Base-by-base conservation (phyloP, 2,329 filamentous ascomycete species). In the Fusarium gaditjirri region DNA sequence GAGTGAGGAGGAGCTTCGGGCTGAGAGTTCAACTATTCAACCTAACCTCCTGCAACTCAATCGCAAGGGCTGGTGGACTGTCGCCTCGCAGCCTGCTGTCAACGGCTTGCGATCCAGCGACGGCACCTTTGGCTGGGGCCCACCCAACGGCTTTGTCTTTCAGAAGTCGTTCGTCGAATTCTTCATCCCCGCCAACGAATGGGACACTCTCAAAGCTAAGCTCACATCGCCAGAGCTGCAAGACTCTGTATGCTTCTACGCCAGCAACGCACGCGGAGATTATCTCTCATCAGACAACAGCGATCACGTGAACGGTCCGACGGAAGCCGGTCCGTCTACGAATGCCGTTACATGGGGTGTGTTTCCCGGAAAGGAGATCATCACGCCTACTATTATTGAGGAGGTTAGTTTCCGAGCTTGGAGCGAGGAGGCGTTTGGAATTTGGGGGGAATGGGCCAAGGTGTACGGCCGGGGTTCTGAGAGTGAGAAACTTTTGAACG, bases 91-190 rank as follows among this genome's bases (percentile, higher is more conserved):
- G 80, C 96, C 96, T 8, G 94, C 95, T 21, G 94, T 98, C 63
- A 97, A 98, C 79, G 94, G 95, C 44, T 83, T 95, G 25, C 88
- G 88, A 39, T 97, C 93, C 33, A 89, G 88, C 52, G 90, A 99
- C 80, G 83, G 88, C 7, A 89, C 93, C 25, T 97, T 97, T 77
- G 96, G 96, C 71, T 99, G 96, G 96, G 96, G 96, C 3, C 96
- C 96, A 1, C 89, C 88, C 54, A 91, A 95, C 76, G 96, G 96
- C 23, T 98, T 97, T 80, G 94, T 98, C 52, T 99, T 98, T 85
- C 96, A 99, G 79, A 99, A 98, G 83, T 93, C 95, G 0, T 99
- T 99, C 81, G 94, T 99, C 56, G 96, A 99, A 81, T 94, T 98
- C 83, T 99, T 99, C 86, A 84, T 97, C 64, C 91, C 95, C 0